phyloP scores from a whole-genome alignment of 768 basidiomycete genomes.

The Termitomyces sp. region DNA sequence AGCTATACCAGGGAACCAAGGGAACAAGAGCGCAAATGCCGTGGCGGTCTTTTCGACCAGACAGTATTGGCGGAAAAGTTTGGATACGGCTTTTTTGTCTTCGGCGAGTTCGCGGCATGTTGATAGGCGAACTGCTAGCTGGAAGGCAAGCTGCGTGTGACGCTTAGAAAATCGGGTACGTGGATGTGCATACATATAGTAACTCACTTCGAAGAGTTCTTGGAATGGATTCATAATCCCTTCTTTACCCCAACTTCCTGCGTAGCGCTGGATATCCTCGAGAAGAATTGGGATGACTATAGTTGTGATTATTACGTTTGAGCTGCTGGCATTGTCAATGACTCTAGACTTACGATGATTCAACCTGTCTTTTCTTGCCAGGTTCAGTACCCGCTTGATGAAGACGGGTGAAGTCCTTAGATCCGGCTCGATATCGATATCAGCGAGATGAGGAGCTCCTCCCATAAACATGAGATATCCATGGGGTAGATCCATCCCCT shows the following conservation, averaged over 20 bases:
- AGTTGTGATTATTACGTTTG: background rate
- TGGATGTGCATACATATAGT: too few relatives aligned
- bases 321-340: background rate
- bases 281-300: conserved; percentile 19
- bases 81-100: conserved; percentile 14
- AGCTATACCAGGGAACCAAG: conserved; percentile 18
- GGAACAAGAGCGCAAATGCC: conserved; percentile 13
- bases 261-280: conserved; percentile 17
- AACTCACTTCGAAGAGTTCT: too few relatives aligned
- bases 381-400: conserved; percentile 11
- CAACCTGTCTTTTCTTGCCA: conserved; percentile 12
- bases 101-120: conserved; percentile 23
- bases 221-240: conserved; percentile 21
- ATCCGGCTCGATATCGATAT: conserved; percentile 17
- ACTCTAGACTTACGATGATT: conserved; percentile 4
- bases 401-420: conserved; percentile 16
- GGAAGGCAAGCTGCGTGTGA: conserved; percentile 20
- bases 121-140: conserved; percentile 24
- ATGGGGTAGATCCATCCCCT: conserved; percentile 22
- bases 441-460: conserved; percentile 19
- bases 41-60: conserved; percentile 6
- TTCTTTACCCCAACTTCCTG: conserved; percentile 18
- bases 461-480: conserved; percentile 31
- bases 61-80: conserved; percentile 12
- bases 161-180: too few relatives aligned